phyloP scores from a whole-genome alignment of 2,329 filamentous ascomycete species.

The Stachybotrys elegans region DNA sequence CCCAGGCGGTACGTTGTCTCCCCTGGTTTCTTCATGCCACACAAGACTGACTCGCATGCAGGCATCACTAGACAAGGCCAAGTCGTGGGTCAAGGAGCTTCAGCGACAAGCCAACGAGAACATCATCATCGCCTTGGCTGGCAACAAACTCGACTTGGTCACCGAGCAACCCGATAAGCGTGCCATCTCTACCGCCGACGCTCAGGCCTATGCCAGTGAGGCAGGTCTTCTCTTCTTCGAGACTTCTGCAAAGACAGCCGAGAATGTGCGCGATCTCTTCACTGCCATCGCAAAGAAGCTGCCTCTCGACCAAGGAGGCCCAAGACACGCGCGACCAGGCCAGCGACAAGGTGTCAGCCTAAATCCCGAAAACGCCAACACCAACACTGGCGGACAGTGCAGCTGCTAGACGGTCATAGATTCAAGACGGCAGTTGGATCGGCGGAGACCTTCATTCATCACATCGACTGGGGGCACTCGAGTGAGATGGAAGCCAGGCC shows the following conservation, averaged over 20 bases:
- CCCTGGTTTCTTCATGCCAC: not conserved
- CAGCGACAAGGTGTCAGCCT: slow-evolving; percentile 56
- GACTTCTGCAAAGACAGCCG: slow-evolving; percentile 94
- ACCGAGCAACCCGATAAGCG: slow-evolving; percentile 94
- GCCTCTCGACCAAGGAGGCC: slow-evolving; percentile 92
- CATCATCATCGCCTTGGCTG: slow-evolving; percentile 96
- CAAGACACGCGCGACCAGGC: slow-evolving; percentile 70
- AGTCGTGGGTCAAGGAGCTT: slow-evolving; percentile 98
- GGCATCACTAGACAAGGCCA: slow-evolving; percentile 97
- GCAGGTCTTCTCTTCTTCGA: slow-evolving; percentile 96
- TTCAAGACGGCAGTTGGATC: too few species aligned
- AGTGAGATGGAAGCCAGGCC: not conserved
- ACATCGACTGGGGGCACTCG: not conserved
- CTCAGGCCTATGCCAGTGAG: slow-evolving; percentile 91
- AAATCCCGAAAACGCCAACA: slow-evolving; percentile 52
- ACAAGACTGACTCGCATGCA: slow-evolving; percentile 31
- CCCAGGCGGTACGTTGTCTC: slow-evolving; percentile 74
- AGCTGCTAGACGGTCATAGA: slow-evolving; percentile 47
- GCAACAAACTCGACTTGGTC: slow-evolving; percentile 96
- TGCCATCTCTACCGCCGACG: slow-evolving; percentile 81
- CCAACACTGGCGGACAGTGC: slow-evolving; percentile 50
- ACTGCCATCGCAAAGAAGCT: slow-evolving; percentile 97
- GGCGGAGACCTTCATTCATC: too few species aligned
- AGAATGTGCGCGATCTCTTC: slow-evolving; percentile 94
- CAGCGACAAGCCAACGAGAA: slow-evolving; percentile 99